phyloP scores from a whole-genome alignment of 2,329 filamentous ascomycete species.

The Neofusicoccum umdonicola region DNA sequence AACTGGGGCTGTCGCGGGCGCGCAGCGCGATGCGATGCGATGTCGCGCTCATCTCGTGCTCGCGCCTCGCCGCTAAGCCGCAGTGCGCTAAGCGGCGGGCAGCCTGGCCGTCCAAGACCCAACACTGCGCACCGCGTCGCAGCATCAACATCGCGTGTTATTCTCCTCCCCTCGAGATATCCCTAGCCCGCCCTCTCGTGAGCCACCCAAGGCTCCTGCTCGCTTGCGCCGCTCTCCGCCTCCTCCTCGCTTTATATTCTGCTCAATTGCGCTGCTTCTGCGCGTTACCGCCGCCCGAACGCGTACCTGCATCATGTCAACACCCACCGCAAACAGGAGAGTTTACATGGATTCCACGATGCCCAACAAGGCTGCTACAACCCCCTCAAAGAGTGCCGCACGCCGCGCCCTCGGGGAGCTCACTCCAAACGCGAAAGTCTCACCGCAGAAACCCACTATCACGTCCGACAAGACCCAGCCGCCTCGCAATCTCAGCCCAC shows the following conservation, averaged over 20 bases:
- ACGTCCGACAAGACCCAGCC: conserved; percentile 28
- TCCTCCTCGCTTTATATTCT: background rate
- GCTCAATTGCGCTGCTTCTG: background rate
- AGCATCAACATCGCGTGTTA: conserved; percentile 7
- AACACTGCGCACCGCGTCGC: conserved; percentile 4
- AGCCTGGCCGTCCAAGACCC: background rate
- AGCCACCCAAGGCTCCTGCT: background rate
- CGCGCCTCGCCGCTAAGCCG: background rate
- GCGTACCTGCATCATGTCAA: conserved; percentile 18
- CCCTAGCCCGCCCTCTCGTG: background rate
- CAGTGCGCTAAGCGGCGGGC: background rate
- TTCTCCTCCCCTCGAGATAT: background rate
- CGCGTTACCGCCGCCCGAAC: background rate
- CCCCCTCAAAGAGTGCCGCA: conserved; percentile 29
- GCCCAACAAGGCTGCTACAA: conserved; percentile 22
- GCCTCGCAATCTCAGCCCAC: conserved; percentile 31
- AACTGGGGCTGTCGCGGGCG: conserved; percentile 5
- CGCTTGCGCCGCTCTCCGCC: background rate
- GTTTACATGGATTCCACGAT: background rate
- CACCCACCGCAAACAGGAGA: conserved; percentile 14
- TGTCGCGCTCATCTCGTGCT: conserved; percentile 10
- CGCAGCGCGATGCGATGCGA: conserved; percentile 2
- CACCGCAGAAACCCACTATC: conserved; percentile 24
- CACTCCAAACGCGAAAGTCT: conserved; percentile 27
- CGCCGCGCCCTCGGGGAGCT: conserved; percentile 37